Conservation (phyloP, 2,329 filamentous ascomycete species). For the Alternaria tenuissima region DNA sequence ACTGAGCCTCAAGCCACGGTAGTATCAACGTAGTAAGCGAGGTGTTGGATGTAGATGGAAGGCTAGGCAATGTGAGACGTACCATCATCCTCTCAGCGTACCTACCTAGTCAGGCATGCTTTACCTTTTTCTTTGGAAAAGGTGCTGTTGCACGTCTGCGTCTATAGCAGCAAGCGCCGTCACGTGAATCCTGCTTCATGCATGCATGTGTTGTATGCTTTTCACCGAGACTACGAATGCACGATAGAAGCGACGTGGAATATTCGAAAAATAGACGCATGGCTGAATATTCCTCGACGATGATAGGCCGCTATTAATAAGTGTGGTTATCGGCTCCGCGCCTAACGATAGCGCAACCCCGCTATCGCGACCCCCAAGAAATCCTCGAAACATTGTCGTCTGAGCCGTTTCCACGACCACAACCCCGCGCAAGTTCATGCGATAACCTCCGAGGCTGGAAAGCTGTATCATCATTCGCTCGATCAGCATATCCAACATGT, state of each 20-base stretch:
- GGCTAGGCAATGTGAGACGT: background rate
- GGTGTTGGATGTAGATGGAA: slow-evolving; percentile 11
- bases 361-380: slow-evolving; percentile 18
- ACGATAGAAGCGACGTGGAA: slow-evolving; percentile 14
- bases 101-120: background rate
- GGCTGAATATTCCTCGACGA: slow-evolving; percentile 9
- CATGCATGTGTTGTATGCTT: slow-evolving; percentile 3
- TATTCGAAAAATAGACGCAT: slow-evolving; percentile 16
- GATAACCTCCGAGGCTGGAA: slow-evolving; percentile 8
- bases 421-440: slow-evolving; percentile 18
- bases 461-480: slow-evolving; percentile 12
- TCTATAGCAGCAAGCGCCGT: background rate
- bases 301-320: slow-evolving; percentile 26
- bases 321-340: slow-evolving; percentile 26
- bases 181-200: slow-evolving; percentile 13
- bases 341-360: slow-evolving; percentile 26
- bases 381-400: slow-evolving; percentile 15
- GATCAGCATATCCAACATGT: slow-evolving; percentile 15
- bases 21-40: slow-evolving; percentile 22
- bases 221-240: slow-evolving; percentile 5
- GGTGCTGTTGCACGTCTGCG: background rate
- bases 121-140: background rate
- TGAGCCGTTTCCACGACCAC: slow-evolving; percentile 9
- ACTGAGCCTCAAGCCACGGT: slow-evolving; percentile 15
- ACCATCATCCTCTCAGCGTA: background rate